These are phyloP conservation scores for Pseudogymnoascus sp. DNA, from an alignment of 2,329 filamentous ascomycete species.

Conservation along the genomic window DNA sequence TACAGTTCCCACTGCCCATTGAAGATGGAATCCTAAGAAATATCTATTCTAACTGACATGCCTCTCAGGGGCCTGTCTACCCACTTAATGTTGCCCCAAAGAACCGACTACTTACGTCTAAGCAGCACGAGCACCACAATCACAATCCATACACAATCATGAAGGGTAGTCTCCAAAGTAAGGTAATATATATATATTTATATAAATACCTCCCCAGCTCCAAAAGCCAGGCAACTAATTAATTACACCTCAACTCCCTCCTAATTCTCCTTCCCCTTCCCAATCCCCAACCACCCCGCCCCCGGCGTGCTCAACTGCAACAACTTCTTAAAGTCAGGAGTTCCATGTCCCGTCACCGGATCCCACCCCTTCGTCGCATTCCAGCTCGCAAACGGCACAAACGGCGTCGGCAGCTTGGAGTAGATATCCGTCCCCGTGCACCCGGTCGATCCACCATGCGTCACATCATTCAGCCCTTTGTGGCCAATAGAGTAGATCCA, in stretches of 20 bases:
- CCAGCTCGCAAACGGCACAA: conserved; percentile 32
- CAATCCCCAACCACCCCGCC: background rate
- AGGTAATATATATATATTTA: background rate
- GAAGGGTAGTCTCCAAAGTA: background rate
- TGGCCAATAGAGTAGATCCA: conserved; percentile 47
- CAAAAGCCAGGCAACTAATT: background rate
- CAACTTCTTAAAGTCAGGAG: conserved; percentile 37
- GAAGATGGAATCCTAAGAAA: no score
- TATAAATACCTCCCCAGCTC: background rate
- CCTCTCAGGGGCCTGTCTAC: no score
- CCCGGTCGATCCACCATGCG: conserved; percentile 31
- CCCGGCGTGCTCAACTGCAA: conserved; percentile 19
- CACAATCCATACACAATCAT: background rate
- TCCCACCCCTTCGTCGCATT: conserved; percentile 39
- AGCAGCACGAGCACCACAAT: no score
- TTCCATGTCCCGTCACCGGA: conserved; percentile 41
- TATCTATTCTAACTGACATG: no score
- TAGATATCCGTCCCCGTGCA: conserved; percentile 28
- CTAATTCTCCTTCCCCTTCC: background rate
- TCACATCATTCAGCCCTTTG: conserved; percentile 42
- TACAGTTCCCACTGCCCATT: no score
- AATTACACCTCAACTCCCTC: no score
- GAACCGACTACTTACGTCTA: no score
- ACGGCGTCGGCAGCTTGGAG: conserved; percentile 16
- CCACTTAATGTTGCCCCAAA: no score